These are phyloP conservation scores for Tetrapisispora arboricola DNA, from an alignment of 805 yeast species.

Conservation along the genomic window DNA sequence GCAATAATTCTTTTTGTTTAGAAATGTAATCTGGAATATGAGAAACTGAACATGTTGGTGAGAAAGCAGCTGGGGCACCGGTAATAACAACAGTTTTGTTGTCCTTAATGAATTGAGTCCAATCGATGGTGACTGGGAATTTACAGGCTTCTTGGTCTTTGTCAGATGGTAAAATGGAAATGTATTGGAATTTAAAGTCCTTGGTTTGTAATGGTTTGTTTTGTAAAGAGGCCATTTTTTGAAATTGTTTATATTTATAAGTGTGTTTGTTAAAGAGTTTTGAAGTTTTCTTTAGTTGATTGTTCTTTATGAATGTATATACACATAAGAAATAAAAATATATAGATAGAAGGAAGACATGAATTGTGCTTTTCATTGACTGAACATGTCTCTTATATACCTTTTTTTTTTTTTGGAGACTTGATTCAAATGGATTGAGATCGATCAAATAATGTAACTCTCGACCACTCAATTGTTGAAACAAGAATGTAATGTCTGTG, in stretches of 20 bases:
- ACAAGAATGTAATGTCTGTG: too few relatives aligned
- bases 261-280: not conserved
- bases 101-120: slow-evolving; percentile 21
- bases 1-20: slow-evolving; percentile 37
- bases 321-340: too few relatives aligned
- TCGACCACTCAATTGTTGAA: too few relatives aligned
- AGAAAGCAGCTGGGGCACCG: slow-evolving; percentile 79
- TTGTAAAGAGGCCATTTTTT: slow-evolving; percentile 13
- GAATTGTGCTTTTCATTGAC: too few relatives aligned
- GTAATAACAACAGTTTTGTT: slow-evolving; percentile 55
- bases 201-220: slow-evolving; percentile 20
- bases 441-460: too few relatives aligned
- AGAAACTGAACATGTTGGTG: slow-evolving; percentile 66
- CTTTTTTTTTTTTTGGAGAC: not conserved
- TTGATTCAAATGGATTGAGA: too few relatives aligned
- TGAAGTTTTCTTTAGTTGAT: not conserved
- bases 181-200: slow-evolving; percentile 25
- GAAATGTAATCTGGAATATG: slow-evolving; percentile 62
- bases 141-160: slow-evolving; percentile 24
- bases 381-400: not conserved
- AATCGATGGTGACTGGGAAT: slow-evolving; percentile 19
- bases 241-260: not conserved
- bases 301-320: not conserved
- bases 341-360: too few relatives aligned
- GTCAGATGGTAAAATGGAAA: slow-evolving; percentile 17